Evolutionary conservation across 176 grass and related monocot genomes (phyloP).

Genomic region (Ananas comosus): DNA sequence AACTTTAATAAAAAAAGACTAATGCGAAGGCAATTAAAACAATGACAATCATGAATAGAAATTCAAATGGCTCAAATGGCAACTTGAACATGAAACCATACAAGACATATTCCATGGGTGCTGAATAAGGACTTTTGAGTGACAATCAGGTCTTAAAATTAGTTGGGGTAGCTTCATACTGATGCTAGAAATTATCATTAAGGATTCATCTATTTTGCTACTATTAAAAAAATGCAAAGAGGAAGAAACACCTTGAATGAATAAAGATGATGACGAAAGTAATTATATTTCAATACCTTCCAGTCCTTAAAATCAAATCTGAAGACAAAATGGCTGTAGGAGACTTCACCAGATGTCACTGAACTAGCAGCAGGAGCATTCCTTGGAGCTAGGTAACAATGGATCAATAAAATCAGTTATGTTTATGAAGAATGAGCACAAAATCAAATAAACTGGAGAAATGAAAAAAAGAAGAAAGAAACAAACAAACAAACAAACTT

Average conservation of each 20-base stretch:
- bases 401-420: neutral
- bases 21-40: too few species aligned
- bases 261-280: neutral
- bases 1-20: too few species aligned
- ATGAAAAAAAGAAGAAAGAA: neutral
- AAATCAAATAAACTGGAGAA: neutral
- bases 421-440: neutral
- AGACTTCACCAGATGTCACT: slow-evolving; percentile 60
- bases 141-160: too few species aligned
- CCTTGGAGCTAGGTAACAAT: slow-evolving; percentile 51
- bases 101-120: too few species aligned
- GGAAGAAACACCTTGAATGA: neutral
- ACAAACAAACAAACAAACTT: slow-evolving; percentile 19
- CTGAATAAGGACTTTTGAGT: too few species aligned
- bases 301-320: slow-evolving; percentile 82
- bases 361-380: slow-evolving; percentile 67
- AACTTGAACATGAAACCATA: too few species aligned
- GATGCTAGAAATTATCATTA: neutral
- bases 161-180: too few species aligned
- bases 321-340: slow-evolving; percentile 87
- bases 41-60: too few species aligned
- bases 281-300: slow-evolving; percentile 41
- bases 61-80: too few species aligned
- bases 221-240: neutral
- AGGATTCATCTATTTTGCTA: neutral